Evolutionary conservation across 805 yeast species (phyloP), one percentile per base, ranked within the genome.

Genomic region (Saccharomycopsis sp.): DNA sequence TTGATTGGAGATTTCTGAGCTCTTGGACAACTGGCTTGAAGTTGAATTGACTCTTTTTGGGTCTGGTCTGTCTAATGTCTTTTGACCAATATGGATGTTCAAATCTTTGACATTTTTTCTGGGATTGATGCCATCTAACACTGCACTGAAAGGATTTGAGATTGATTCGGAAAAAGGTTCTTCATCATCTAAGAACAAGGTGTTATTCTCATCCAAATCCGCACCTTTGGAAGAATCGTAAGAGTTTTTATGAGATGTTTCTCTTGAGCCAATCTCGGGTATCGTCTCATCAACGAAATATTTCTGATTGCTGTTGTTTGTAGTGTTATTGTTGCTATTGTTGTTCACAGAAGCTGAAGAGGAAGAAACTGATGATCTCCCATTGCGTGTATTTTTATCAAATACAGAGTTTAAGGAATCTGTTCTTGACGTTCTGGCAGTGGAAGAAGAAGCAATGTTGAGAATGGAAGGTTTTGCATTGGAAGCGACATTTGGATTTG

Each of bases 381-480:
- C 33, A 9, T 12, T 21, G 16, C 22, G 8, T 9, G 16, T 32
- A 20, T 15, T 33, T 27, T 42, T 42, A 15, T 42, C 45, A 21
- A 42, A 38, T 5, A 42, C 30, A 13, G 45, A 42, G 30, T 17
- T 38, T 17, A 20, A 38, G 12, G 45, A 42, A 35, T 38, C 33
- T n/a, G 45, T 17, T n/a, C 32, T 22, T 4, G 45, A 42, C 10
- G 45, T 42, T 38, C 42, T 30, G 29, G 21, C 33, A 8, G 45
- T 38, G 15, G 38, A 31, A n/a, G 30, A 16, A 12, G 33, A 33
- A 12, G 34, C 18, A 5, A 15, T 34, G 22, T 36, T 36, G 7
- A 10, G 18, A 35, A 17, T 17, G 13, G 16, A 20, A 23, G 13
- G 4, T 4, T 16, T 16, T 12, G 19, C 8, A 10, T 21, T n/a